Conservation (phyloP, 2,329 filamentous ascomycete species). For the Tolypocladium pustulatum region DNA sequence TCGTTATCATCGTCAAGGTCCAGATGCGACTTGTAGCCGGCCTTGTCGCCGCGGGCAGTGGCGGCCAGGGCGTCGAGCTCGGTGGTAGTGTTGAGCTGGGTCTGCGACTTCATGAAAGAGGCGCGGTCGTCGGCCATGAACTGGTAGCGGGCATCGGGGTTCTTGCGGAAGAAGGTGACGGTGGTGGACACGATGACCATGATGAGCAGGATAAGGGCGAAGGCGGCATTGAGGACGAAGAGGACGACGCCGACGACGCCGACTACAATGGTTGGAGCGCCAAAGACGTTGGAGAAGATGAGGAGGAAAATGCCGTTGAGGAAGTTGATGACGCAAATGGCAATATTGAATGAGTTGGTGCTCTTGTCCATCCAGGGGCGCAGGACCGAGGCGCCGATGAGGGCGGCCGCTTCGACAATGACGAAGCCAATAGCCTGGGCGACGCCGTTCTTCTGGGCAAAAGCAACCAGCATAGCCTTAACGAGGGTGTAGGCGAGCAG, state of each 20-base stretch:
- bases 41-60: constrained; percentile 77
- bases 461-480: constrained; percentile 82
- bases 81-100: constrained; percentile 63
- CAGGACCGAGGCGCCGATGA: constrained; percentile 69
- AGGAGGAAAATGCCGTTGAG: constrained; percentile 82
- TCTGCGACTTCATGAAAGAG: constrained; percentile 95
- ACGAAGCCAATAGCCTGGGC: constrained; percentile 76
- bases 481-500: constrained; percentile 68
- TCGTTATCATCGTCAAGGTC: constrained; percentile 32
- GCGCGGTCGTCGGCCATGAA: constrained; percentile 94
- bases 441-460: constrained; percentile 59
- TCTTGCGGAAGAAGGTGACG: constrained; percentile 76
- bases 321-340: constrained; percentile 84
- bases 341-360: constrained; percentile 92
- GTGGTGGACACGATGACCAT: constrained; percentile 56
- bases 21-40: constrained; percentile 27
- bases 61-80: constrained; percentile 85
- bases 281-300: constrained; percentile 80
- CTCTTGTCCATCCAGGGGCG: constrained; percentile 99
- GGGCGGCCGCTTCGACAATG: constrained; percentile 67
- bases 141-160: constrained; percentile 89
- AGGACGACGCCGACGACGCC: constrained; percentile 84
- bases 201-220: constrained; percentile 71
- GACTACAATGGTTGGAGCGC: constrained; percentile 70
- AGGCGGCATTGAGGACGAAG: constrained; percentile 78